Conservation (phyloP, 352 stramenopile genomes). For the Peronospora destructor region DNA sequence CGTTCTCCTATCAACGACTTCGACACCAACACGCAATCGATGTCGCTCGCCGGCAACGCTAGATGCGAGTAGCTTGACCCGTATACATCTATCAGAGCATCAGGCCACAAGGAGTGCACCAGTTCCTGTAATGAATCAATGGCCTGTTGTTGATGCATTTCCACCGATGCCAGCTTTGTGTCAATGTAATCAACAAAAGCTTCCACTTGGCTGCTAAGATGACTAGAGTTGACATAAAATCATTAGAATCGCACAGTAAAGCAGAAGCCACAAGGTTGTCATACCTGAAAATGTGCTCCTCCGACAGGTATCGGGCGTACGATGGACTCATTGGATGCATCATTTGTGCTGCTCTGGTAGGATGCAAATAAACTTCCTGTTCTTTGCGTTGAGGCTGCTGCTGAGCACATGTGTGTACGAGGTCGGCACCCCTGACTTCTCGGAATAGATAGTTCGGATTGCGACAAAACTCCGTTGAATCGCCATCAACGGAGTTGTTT, state of each 20-base stretch:
- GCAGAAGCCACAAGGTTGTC: not conserved
- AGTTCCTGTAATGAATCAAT: constrained; percentile 39
- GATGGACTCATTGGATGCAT: constrained; percentile 16
- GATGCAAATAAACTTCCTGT: constrained; percentile 11
- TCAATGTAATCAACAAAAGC: constrained; percentile 49
- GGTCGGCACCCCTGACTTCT: constrained; percentile 6
- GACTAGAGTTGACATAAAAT: constrained; percentile 18
- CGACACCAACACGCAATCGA: constrained; percentile 93
- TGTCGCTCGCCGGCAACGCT: constrained; percentile 91
- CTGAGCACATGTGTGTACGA: constrained; percentile 6
- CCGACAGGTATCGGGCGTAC: constrained; percentile 19
- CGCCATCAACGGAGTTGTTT: constrained; percentile 8
- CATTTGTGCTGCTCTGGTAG: constrained; percentile 9
- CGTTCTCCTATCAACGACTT: constrained; percentile 66
- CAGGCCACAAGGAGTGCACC: constrained; percentile 69
- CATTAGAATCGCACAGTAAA: constrained; percentile 5
- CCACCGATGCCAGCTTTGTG: constrained; percentile 29
- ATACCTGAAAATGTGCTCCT: constrained; percentile 37
- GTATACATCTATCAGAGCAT: constrained; percentile 92
- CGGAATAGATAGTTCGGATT: constrained; percentile 25
- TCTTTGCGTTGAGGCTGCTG: constrained; percentile 14
- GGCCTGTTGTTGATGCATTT: constrained; percentile 42
- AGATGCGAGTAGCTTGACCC: constrained; percentile 94
- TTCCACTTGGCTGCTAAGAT: constrained; percentile 47
- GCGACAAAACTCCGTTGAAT: constrained; percentile 12